Percentiles rank a stretch among this genome's conserved stretches.
Conservation (phyloP, 768 basidiomycete species). For the Boletus rubescentipes region DNA sequence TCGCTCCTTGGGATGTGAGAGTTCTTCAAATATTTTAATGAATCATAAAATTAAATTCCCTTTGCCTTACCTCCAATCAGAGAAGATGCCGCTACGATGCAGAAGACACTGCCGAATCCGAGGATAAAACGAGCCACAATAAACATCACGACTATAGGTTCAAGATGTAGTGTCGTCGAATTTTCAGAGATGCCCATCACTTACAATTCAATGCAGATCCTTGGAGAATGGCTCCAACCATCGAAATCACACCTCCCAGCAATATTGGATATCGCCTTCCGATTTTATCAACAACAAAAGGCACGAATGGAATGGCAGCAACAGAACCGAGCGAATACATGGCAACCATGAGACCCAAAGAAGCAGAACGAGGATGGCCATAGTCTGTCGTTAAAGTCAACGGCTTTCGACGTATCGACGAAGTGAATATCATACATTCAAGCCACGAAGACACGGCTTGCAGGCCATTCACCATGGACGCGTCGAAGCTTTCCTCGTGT, state of each 20-base stretch:
- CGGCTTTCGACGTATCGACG: not conserved
- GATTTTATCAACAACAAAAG: not conserved
- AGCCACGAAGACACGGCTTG: slow-evolving; percentile 60
- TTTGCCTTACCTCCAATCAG: slow-evolving; percentile 15
- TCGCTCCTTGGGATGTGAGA: slow-evolving; percentile 17
- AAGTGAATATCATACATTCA: slow-evolving; percentile 37
- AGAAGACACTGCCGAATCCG: slow-evolving; percentile 11
- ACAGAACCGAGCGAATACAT: slow-evolving; percentile 61
- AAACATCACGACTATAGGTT: slow-evolving; percentile 13
- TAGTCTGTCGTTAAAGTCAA: slow-evolving; percentile 43
- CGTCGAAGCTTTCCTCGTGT: slow-evolving; percentile 20
- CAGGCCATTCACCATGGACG: slow-evolving; percentile 62
- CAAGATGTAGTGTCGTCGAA: not conserved
- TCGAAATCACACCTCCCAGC: slow-evolving; percentile 2
- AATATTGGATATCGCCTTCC: slow-evolving; percentile 14
- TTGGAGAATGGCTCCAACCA: slow-evolving; percentile 10
- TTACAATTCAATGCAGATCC: slow-evolving; percentile 11
- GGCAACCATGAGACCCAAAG: slow-evolving; percentile 56
- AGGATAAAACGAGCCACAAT: slow-evolving; percentile 18
- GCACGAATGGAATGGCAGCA: slow-evolving; percentile 43
- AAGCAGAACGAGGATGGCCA: slow-evolving; percentile 50
- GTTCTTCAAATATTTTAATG: not conserved
- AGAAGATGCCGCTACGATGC: slow-evolving; percentile 19
- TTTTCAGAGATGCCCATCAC: not conserved
- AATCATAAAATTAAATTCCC: not conserved